Percentiles rank a stretch among this genome's conserved stretches.
phyloP scores from a whole-genome alignment of 805 yeast species.

The Kuraishia piskuri region DNA sequence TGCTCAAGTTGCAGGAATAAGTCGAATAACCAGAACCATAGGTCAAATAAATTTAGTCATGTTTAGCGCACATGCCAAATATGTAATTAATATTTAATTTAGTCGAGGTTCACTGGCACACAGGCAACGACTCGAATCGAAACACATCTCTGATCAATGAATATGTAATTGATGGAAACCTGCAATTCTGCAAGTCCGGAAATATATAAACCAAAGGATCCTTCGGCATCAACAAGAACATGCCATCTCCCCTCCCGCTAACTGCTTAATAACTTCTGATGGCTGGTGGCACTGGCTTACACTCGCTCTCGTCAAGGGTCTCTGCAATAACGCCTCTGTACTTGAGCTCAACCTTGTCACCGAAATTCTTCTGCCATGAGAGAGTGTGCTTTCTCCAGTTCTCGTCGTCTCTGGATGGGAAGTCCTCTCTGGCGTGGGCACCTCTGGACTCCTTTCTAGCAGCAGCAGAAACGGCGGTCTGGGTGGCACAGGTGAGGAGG shows the following conservation, averaged over 20 bases:
- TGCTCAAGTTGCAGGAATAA: constrained; percentile 25
- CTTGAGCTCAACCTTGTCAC: constrained; percentile 62
- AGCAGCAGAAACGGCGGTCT: constrained; percentile 90
- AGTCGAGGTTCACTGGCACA: no score
- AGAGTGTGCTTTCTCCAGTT: constrained; percentile 98
- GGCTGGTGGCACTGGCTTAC: constrained; percentile 95
- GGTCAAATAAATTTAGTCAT: no score
- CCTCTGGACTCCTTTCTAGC: constrained; percentile 97
- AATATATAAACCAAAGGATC: not conserved
- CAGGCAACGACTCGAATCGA: no score
- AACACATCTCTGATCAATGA: not conserved
- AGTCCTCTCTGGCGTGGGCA: constrained; percentile 98
- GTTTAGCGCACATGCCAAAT: no score
- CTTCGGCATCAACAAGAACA: no score
- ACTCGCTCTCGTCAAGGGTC: constrained; percentile 86
- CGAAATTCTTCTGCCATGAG: constrained; percentile 76
- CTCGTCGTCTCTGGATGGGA: constrained; percentile 89
- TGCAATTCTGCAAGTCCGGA: not conserved
- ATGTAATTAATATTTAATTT: no score
- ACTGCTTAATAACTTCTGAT: constrained; percentile 74
- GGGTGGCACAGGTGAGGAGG: constrained; percentile 93
- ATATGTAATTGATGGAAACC: not conserved
- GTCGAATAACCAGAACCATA: not conserved
- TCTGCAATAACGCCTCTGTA: constrained; percentile 80
- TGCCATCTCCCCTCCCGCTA: no score